Evolutionary conservation across 2,329 filamentous ascomycete species (phyloP).

Genomic region (Tolypocladium nubicola): DNA sequence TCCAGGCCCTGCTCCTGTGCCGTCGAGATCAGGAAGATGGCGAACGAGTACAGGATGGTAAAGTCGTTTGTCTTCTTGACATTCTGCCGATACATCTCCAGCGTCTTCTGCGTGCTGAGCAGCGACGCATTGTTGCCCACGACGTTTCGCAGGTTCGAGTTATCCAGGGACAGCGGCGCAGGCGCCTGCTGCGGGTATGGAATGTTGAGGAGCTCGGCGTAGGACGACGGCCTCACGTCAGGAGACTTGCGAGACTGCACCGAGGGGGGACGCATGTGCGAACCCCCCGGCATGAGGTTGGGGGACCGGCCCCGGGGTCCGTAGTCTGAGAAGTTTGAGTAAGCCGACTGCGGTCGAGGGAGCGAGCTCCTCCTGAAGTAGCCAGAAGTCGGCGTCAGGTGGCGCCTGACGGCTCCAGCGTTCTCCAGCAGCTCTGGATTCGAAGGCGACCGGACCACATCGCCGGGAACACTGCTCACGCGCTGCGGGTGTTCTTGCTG

Average conservation of each 20-base stretch:
- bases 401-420: constrained; percentile 43
- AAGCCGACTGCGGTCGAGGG: constrained; percentile 63
- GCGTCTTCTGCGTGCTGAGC: constrained; percentile 81
- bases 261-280: constrained; percentile 36
- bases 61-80: constrained; percentile 94
- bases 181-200: constrained; percentile 72
- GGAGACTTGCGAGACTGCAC: constrained; percentile 43
- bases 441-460: constrained; percentile 33
- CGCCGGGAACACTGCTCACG: constrained; percentile 31
- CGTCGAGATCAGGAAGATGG: constrained; percentile 83
- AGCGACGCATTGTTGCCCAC: constrained; percentile 87
- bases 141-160: constrained; percentile 64
- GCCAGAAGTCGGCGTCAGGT: constrained; percentile 49
- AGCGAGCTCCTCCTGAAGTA: constrained; percentile 46
- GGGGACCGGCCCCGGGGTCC: constrained; percentile 53
- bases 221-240: constrained; percentile 41
- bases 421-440: constrained; percentile 42
- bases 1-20: constrained; percentile 66
- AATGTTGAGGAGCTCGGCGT: constrained; percentile 50
- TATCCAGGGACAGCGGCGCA: constrained; percentile 62
- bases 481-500: constrained; percentile 35
- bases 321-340: constrained; percentile 64
- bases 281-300: constrained; percentile 28
- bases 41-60: constrained; percentile 91
- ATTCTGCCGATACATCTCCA: constrained; percentile 95